Conservation (phyloP, 495 filamentous ascomycete genomes). For the Penicillium argentinense region DNA sequence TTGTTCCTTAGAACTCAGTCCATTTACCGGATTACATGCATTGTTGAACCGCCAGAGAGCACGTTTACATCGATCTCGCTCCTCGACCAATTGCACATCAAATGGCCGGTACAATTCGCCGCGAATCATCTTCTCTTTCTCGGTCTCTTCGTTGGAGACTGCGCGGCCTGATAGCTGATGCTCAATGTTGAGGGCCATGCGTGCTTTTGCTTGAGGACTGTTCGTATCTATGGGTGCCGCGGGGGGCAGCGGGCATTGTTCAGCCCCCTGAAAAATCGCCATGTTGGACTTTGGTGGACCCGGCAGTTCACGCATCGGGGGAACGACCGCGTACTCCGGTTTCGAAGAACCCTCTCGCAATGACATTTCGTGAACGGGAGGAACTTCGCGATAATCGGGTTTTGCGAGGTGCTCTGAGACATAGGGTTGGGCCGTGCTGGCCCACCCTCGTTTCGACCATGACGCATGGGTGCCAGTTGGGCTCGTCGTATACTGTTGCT, state of each 20-base stretch:
- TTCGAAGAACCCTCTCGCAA: slow-evolving; percentile 39
- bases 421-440: slow-evolving; percentile 35
- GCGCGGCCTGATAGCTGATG: slow-evolving; percentile 40
- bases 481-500: slow-evolving; percentile 36
- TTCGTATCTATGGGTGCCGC: slow-evolving; percentile 35
- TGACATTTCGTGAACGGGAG: slow-evolving; percentile 44
- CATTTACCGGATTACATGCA: slow-evolving; percentile 73
- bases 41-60: slow-evolving; percentile 90
- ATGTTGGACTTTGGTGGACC: slow-evolving; percentile 35
- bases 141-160: slow-evolving; percentile 51
- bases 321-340: slow-evolving; percentile 43
- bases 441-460: slow-evolving; percentile 45
- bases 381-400: slow-evolving; percentile 43
- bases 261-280: slow-evolving; percentile 38
- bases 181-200: slow-evolving; percentile 48
- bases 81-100: slow-evolving; percentile 74
- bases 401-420: slow-evolving; percentile 39
- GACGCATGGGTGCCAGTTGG: slow-evolving; percentile 38
- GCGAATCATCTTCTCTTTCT: slow-evolving; percentile 92
- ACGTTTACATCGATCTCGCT: slow-evolving; percentile 81
- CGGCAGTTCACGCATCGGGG: slow-evolving; percentile 43
- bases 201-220: slow-evolving; percentile 46
- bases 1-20: slow-evolving; percentile 75
- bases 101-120: slow-evolving; percentile 80
- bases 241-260: slow-evolving; percentile 35